phyloP scores from a whole-genome alignment of 495 filamentous ascomycete species.

The Neurospora hispaniola region DNA sequence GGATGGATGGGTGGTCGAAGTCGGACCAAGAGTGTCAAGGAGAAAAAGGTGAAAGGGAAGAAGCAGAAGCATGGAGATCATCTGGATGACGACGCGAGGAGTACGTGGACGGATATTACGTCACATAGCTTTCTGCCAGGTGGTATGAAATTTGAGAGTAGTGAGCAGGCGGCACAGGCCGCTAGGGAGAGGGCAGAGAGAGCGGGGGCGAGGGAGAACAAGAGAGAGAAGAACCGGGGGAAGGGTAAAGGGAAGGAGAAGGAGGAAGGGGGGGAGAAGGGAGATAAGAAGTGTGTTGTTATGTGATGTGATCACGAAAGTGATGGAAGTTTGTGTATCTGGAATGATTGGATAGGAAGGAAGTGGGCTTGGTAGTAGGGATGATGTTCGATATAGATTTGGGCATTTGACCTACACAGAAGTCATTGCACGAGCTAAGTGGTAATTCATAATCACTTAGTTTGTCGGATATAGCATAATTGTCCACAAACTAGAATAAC shows the following conservation, averaged over 20 bases:
- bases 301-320: conserved; percentile 31
- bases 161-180: background rate
- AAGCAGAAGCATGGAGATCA: conserved; percentile 22
- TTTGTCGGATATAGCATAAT: background rate
- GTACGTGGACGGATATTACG: conserved; percentile 41
- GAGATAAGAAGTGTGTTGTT: conserved; percentile 40
- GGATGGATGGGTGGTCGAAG: conserved; percentile 40
- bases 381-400: background rate
- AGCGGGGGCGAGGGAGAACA: conserved; percentile 1
- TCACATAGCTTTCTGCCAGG: conserved; percentile 11
- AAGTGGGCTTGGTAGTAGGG: background rate
- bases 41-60: conserved; percentile 7
- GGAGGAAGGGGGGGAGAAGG: conserved; percentile 14
- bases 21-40: conserved; percentile 21
- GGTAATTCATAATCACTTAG: background rate
- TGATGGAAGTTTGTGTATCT: background rate
- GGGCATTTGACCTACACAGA: background rate
- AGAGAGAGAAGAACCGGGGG: background rate
- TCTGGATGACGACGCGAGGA: conserved; percentile 23
- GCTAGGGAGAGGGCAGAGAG: background rate
- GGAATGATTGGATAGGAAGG: background rate
- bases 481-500: background rate
- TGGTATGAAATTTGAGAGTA: conserved; percentile 3
- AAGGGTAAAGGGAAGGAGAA: background rate
- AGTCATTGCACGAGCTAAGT: background rate